These are phyloP conservation scores for Suillus luteus DNA, from an alignment of 768 basidiomycete genomes.

Conservation along the genomic window DNA sequence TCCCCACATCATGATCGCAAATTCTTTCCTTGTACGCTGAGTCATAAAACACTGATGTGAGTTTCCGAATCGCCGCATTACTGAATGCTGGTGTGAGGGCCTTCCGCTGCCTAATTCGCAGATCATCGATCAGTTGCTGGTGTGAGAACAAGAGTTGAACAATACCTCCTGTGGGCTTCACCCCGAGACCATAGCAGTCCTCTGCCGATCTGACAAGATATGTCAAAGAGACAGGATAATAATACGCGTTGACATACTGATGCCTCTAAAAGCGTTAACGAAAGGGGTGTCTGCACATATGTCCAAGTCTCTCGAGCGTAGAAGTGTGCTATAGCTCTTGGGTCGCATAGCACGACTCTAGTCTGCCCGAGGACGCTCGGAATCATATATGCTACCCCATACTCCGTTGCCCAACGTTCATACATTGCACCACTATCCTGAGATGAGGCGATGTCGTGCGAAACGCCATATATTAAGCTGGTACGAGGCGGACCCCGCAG, in stretches of 20 bases:
- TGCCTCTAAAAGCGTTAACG: constrained; percentile 33
- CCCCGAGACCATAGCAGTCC: constrained; percentile 36
- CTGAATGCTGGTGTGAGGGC: constrained; percentile 43
- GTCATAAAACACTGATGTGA: constrained; percentile 42
- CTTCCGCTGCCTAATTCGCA: constrained; percentile 35
- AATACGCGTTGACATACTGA: constrained; percentile 11
- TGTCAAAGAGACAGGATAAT: neutral
- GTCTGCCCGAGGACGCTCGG: constrained; percentile 19
- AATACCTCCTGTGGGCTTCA: constrained; percentile 47
- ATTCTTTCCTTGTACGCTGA: constrained; percentile 43
- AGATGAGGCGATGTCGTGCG: constrained; percentile 9
- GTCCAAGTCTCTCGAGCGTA: constrained; percentile 50
- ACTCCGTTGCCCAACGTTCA: constrained; percentile 26
- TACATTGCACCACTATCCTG: constrained; percentile 15
- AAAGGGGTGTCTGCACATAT: constrained; percentile 44
- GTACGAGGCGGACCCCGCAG: constrained; percentile 23
- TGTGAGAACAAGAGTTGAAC: neutral
- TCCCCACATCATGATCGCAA: neutral
- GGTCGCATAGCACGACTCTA: constrained; percentile 37
- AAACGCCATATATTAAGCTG: constrained; percentile 23
- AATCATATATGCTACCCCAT: constrained; percentile 20
- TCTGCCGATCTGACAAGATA: constrained; percentile 24
- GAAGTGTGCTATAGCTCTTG: constrained; percentile 52
- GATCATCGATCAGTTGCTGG: constrained; percentile 23
- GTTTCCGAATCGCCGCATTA: constrained; percentile 39